phyloP scores from a whole-genome alignment of 495 filamentous ascomycete species.

The Penicillium roqueforti region DNA sequence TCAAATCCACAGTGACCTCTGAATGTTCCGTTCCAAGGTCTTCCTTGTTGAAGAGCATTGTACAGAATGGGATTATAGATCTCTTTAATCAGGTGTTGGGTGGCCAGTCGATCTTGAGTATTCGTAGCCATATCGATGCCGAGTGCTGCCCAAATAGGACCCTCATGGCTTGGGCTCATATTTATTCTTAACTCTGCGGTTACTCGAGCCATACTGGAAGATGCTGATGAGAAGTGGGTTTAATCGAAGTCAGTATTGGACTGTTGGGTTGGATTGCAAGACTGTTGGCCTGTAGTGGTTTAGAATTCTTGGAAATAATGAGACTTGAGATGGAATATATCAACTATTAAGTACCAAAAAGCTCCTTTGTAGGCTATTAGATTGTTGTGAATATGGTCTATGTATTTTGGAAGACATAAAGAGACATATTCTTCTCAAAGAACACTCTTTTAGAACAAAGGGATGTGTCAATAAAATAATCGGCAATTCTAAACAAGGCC shows the following conservation, averaged over 20 bases:
- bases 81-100: background rate
- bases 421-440: background rate
- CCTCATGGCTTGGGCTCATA: background rate
- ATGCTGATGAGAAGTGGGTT: background rate
- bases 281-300: background rate
- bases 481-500: background rate
- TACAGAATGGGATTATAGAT: background rate
- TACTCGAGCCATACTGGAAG: background rate
- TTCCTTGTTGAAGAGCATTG: background rate
- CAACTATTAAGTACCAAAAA: background rate
- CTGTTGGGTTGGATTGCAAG: background rate
- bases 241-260: background rate
- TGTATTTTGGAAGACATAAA: background rate
- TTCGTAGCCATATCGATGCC: background rate
- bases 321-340: background rate
- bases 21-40: background rate
- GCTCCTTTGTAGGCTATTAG: background rate
- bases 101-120: background rate
- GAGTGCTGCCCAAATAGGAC: background rate
- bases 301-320: background rate
- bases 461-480: background rate
- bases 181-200: background rate
- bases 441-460: background rate
- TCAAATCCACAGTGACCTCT: background rate
- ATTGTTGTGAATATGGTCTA: background rate